phyloP scores from a whole-genome alignment of 371 early-diverging fungal species.

The Rhizopus microsporus region DNA sequence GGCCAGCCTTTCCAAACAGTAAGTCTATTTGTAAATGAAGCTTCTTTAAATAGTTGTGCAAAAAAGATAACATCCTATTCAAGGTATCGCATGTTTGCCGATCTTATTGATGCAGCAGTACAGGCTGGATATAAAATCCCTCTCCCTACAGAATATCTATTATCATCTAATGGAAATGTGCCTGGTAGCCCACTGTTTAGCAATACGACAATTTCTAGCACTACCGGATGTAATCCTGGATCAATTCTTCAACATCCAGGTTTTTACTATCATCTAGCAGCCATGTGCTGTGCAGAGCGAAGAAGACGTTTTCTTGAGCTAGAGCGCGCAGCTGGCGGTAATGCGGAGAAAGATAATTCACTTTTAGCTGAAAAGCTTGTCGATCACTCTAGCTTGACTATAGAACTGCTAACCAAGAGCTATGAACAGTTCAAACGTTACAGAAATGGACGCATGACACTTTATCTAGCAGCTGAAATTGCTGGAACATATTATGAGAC shows the following conservation, averaged over 20 bases:
- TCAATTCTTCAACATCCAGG: constrained; percentile 84
- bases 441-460: constrained; percentile 76
- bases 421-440: constrained; percentile 86
- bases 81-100: constrained; percentile 75
- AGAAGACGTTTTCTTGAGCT: constrained; percentile 57
- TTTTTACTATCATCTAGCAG: constrained; percentile 81
- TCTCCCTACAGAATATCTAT: constrained; percentile 47
- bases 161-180: constrained; percentile 12
- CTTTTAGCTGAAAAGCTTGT: constrained; percentile 48
- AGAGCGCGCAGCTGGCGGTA: constrained; percentile 31
- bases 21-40: constrained; percentile 16
- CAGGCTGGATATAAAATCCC: constrained; percentile 72
- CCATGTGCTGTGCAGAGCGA: constrained; percentile 74
- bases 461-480: constrained; percentile 85
- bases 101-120: constrained; percentile 70
- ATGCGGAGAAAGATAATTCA: background rate
- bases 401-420: constrained; percentile 82
- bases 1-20: constrained; percentile 84
- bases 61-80: background rate
- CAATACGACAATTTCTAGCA: constrained; percentile 5
- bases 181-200: constrained; percentile 30
- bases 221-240: constrained; percentile 54
- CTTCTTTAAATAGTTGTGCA: background rate
- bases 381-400: constrained; percentile 70
- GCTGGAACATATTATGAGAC: constrained; percentile 79